Conservation (phyloP, 2,329 filamentous ascomycete species). For the Fusarium verrucosum region DNA sequence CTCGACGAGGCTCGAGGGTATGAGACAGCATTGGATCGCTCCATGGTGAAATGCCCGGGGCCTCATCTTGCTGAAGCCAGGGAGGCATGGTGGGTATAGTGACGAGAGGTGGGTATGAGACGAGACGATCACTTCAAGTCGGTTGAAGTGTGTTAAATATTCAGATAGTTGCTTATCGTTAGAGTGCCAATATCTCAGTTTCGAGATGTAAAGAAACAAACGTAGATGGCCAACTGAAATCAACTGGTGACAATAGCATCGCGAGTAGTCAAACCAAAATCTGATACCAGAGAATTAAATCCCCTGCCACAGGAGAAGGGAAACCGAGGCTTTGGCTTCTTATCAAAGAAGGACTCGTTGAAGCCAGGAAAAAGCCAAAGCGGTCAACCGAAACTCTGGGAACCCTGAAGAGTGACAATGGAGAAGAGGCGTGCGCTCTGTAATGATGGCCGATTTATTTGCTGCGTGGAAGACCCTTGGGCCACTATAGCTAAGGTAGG, state of each 20-base stretch:
- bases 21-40: conserved; percentile 1
- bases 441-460: conserved; percentile 5
- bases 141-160: conserved; percentile 6
- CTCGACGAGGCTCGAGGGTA: conserved; percentile 22
- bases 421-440: background rate
- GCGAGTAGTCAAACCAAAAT: background rate
- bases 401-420: background rate
- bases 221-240: conserved; percentile 2
- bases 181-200: conserved; percentile 10
- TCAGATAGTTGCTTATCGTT: conserved; percentile 8
- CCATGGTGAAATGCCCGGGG: conserved; percentile 22
- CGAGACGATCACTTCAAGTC: background rate
- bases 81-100: conserved; percentile 31
- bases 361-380: conserved; percentile 14
- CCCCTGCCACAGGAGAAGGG: conserved; percentile 3
- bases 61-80: conserved; percentile 23
- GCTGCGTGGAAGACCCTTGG: background rate
- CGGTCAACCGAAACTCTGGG: conserved; percentile 1
- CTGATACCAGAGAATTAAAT: background rate
- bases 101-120: conserved; percentile 2
- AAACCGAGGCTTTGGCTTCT: conserved; percentile 14
- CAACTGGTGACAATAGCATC: conserved; percentile 20
- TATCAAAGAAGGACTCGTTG: background rate
- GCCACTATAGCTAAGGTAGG: background rate
- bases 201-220: conserved; percentile 5